phyloP scores from a whole-genome alignment of 495 filamentous ascomycete genomes.

The Elasticomyces elasticus region DNA sequence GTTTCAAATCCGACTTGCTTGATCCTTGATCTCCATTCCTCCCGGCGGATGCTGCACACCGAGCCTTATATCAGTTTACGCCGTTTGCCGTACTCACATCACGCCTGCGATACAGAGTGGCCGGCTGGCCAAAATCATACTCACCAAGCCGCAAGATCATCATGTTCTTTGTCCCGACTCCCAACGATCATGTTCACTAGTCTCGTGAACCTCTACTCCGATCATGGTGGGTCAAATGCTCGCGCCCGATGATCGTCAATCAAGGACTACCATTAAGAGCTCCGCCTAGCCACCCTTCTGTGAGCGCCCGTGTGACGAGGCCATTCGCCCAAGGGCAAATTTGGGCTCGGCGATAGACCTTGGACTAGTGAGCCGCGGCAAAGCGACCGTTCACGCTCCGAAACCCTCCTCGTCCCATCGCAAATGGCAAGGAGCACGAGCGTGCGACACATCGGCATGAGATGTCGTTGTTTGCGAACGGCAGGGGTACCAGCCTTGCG shows the following conservation, averaged over 20 bases:
- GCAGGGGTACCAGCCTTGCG: conserved; percentile 3
- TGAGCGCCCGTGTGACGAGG: conserved; percentile 3
- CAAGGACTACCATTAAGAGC: background rate
- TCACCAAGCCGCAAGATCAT: background rate
- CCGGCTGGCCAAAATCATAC: background rate
- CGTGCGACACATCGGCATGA: conserved; percentile 5
- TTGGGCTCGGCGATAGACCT: background rate
- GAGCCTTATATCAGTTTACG: conserved; percentile 4
- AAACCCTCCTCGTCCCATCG: conserved; percentile 1
- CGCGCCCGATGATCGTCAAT: background rate
- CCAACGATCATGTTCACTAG: background rate
- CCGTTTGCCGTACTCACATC: background rate
- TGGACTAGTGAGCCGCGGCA: background rate
- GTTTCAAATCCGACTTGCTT: conserved; percentile 3
- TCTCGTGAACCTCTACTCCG: conserved; percentile 1
- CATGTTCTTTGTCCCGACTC: conserved; percentile 1
- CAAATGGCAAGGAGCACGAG: conserved; percentile 9
- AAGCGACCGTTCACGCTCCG: background rate
- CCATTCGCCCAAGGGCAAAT: conserved; percentile 1
- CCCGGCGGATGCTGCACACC: background rate
- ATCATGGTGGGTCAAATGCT: background rate
- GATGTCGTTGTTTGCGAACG: background rate
- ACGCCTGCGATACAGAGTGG: background rate
- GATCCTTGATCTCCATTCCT: background rate
- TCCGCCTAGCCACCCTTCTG: background rate